Evolutionary conservation across 208 protist genomes (phyloP).

Genomic region (Leishmania major): DNA sequence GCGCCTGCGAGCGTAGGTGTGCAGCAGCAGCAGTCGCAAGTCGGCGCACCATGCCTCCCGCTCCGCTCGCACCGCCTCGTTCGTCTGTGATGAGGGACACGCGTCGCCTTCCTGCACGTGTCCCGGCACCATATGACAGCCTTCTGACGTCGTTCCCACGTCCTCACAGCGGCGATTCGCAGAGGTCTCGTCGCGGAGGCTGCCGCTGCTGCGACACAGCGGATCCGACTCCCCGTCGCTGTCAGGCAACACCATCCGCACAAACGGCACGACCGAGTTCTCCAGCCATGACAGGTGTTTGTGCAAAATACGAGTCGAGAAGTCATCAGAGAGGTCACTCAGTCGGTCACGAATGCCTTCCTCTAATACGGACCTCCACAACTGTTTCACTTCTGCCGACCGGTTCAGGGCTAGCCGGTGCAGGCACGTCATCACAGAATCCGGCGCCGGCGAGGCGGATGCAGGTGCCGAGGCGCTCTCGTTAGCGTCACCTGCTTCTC

Average conservation of each 20-base stretch:
- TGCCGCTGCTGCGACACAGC: not conserved
- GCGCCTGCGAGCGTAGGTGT: conserved; percentile 57
- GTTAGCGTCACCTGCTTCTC: not conserved
- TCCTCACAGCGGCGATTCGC: not conserved
- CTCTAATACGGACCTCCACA: conserved; percentile 69
- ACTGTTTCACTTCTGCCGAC: conserved; percentile 54
- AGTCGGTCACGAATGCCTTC: conserved; percentile 52
- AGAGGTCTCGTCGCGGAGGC: not conserved
- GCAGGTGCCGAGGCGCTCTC: not conserved
- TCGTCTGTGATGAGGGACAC: not conserved
- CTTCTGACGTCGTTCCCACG: not conserved
- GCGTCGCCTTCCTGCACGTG: not conserved
- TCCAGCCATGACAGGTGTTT: conserved; percentile 69
- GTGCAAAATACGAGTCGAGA: conserved; percentile 53
- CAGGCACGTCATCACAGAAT: conserved; percentile 54
- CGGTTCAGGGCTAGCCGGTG: conserved; percentile 68
- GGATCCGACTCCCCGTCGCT: not conserved
- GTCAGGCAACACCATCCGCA: conserved; percentile 45
- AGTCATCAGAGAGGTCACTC: conserved; percentile 62
- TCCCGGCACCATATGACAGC: not conserved
- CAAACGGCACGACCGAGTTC: conserved; percentile 70
- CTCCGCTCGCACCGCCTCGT: conserved; percentile 38
- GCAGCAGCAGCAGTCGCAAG: conserved; percentile 59
- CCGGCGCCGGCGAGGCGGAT: conserved; percentile 3
- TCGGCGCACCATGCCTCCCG: conserved; percentile 70